Conservation (phyloP, 148 eudicot genomes). For the Vaccinium myrtillus region DNA sequence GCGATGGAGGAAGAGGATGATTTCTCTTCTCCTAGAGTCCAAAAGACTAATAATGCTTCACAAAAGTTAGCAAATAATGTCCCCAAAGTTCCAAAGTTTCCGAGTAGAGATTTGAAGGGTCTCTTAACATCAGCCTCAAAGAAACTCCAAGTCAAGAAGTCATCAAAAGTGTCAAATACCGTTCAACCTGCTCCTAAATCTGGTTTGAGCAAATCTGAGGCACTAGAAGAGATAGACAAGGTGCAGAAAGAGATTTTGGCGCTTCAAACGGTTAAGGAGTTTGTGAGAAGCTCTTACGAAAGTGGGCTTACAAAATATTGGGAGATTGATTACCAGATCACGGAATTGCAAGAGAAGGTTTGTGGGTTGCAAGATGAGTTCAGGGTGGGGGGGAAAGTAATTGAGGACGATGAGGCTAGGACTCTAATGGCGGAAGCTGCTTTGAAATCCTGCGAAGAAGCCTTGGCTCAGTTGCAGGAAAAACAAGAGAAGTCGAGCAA, state of each 20-base stretch:
- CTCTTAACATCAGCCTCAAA: constrained; percentile 51
- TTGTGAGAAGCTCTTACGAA: constrained; percentile 85
- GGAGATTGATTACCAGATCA: constrained; percentile 63
- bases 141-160: constrained; percentile 25
- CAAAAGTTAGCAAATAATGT: constrained; percentile 30
- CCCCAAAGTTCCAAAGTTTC: constrained; percentile 60
- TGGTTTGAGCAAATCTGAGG: constrained; percentile 67
- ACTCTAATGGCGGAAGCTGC: constrained; percentile 86
- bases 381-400: constrained; percentile 45
- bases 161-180: constrained; percentile 22
- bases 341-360: constrained; percentile 65
- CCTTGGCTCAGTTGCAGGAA: constrained; percentile 62
- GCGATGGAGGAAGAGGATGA: constrained; percentile 81
- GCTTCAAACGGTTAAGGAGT: constrained; percentile 84
- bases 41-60: constrained; percentile 17
- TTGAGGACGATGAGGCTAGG: constrained; percentile 85
- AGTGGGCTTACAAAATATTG: constrained; percentile 68
- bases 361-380: constrained; percentile 79
- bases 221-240: constrained; percentile 77
- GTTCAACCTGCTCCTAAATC: constrained; percentile 61
- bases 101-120: constrained; percentile 54
- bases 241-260: constrained; percentile 75
- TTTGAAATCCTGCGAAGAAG: constrained; percentile 68
- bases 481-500: constrained; percentile 53
- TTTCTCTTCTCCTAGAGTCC: constrained; percentile 25